These are phyloP conservation scores for Oenanthe javanica DNA, from an alignment of 140 eudicot genomes.

Conservation along the genomic window DNA sequence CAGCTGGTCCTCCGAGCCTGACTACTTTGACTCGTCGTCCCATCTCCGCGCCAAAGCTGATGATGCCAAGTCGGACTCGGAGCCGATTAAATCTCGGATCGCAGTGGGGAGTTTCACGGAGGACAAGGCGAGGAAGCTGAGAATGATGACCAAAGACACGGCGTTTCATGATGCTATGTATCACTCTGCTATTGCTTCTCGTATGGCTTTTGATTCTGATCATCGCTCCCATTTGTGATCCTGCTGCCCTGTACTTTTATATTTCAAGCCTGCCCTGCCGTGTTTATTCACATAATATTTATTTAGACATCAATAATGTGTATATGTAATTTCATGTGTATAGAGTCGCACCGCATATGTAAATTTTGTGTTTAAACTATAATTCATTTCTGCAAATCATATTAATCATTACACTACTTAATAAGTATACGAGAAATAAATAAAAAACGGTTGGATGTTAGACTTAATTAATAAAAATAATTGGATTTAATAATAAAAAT, in stretches of 20 bases:
- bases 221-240: conserved; percentile 20
- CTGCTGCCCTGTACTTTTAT: background rate
- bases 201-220: conserved; percentile 58
- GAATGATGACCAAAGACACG: conserved; percentile 47
- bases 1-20: conserved; percentile 69
- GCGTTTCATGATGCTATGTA: conserved; percentile 62
- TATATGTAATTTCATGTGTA: background rate
- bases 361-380: too few relatives aligned
- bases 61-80: conserved; percentile 14
- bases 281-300: background rate
- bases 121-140: conserved; percentile 62
- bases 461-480: too few relatives aligned
- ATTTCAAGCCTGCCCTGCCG: background rate
- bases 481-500: too few relatives aligned
- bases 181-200: conserved; percentile 70
- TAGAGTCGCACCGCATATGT: background rate
- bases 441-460: too few relatives aligned
- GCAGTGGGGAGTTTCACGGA: conserved; percentile 41
- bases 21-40: conserved; percentile 46
- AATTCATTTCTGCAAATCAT: too few relatives aligned
- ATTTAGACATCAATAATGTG: background rate
- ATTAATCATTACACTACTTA: too few relatives aligned
- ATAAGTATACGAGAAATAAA: too few relatives aligned
- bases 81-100: conserved; percentile 24
- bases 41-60: conserved; percentile 2